Conservation (phyloP, 176 grass and related monocot genomes). For the Miscanthus lutarioriparius region DNA sequence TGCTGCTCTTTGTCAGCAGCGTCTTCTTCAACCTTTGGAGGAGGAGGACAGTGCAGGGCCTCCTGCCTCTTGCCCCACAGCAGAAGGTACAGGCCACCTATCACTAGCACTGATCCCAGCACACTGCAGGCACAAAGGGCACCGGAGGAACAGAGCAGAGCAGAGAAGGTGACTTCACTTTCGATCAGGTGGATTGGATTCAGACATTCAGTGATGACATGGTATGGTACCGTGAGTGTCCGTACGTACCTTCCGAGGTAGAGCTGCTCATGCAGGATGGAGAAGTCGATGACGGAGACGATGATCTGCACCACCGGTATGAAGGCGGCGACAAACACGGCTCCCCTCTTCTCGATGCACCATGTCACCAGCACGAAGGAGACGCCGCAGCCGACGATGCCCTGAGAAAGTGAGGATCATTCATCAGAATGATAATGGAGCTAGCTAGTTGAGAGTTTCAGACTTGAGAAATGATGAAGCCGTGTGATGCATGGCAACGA, state of each 20-base stretch:
- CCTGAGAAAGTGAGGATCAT: conserved; percentile 35
- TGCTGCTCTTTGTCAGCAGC: conserved; percentile 42
- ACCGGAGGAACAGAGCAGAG: background rate
- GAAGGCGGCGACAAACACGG: conserved; percentile 90
- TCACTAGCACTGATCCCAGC: conserved; percentile 67
- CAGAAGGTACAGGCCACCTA: conserved; percentile 78
- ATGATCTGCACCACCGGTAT: conserved; percentile 90
- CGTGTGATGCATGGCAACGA: background rate
- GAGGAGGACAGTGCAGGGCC: conserved; percentile 22
- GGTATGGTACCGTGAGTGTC: too few species aligned
- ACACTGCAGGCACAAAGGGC: conserved; percentile 42
- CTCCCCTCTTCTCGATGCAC: conserved; percentile 83
- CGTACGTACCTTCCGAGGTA: conserved; percentile 75
- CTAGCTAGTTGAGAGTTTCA: too few species aligned
- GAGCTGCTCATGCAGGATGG: conserved; percentile 69
- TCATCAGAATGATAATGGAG: too few species aligned
- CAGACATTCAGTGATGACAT: background rate
- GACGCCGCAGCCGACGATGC: conserved; percentile 72
- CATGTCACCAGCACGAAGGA: conserved; percentile 80
- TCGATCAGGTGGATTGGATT: background rate
- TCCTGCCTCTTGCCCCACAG: conserved; percentile 90
- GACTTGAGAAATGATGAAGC: background rate
- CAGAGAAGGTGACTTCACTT: background rate
- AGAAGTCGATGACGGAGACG: conserved; percentile 73
- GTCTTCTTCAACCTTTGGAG: conserved; percentile 45